Evolutionary conservation across 2,329 filamentous ascomycete species (phyloP).

Genomic region (Trichophyton benhamiae): DNA sequence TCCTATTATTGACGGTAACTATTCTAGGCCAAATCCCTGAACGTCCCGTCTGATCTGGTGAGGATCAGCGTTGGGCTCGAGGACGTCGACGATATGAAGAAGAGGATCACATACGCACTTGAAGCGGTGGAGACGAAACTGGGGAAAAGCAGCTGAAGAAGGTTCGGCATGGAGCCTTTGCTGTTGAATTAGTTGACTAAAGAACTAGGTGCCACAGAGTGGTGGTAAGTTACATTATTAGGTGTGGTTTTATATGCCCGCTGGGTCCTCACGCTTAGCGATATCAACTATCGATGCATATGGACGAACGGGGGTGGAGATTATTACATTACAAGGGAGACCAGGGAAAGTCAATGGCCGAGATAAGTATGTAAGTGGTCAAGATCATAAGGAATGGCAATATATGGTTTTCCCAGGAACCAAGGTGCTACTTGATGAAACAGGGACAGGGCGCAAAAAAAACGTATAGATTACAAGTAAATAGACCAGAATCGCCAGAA

Average conservation of each 20-base stretch:
- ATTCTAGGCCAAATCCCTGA: conserved; percentile 54
- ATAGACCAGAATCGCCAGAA: not conserved
- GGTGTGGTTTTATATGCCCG: not conserved
- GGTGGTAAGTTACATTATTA: too few species aligned
- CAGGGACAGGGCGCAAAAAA: not conserved
- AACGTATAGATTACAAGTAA: conserved; percentile 2
- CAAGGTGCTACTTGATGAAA: not conserved
- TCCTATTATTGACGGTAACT: not conserved
- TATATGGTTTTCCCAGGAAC: not conserved
- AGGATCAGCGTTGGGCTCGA: conserved; percentile 86
- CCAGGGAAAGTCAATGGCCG: not conserved
- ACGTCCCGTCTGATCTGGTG: conserved; percentile 68
- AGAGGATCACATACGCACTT: conserved; percentile 57
- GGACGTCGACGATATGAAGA: conserved; percentile 53
- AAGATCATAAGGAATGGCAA: not conserved
- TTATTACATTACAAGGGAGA: not conserved
- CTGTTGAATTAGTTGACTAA: too few species aligned
- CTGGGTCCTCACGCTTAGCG: not conserved
- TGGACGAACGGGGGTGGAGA: not conserved
- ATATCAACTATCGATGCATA: conserved; percentile 1
- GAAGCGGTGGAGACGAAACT: conserved; percentile 32
- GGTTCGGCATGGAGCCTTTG: not conserved
- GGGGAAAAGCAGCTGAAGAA: not conserved
- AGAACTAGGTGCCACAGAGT: too few species aligned
- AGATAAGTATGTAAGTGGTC: too few species aligned